Evolutionary conservation across 148 eudicot genomes (phyloP).

Genomic region (Hydrangea macrophylla): DNA sequence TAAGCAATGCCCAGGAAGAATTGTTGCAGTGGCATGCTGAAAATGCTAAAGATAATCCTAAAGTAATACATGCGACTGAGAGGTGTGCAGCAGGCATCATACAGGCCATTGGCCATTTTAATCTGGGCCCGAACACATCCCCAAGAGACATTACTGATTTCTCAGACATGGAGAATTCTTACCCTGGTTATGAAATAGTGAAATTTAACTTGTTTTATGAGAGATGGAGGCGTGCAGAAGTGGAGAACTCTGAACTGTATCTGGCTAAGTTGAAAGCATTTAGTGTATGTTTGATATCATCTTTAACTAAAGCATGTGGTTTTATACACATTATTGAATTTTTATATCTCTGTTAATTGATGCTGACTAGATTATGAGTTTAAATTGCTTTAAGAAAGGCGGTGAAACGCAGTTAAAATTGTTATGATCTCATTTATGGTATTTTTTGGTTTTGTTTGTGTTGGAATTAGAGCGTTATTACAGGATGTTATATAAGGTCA

Average conservation of each 20-base stretch:
- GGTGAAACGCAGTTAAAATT: neutral
- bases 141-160: conserved; percentile 51
- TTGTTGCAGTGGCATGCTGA: conserved; percentile 61
- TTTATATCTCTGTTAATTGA: neutral
- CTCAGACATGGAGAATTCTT: conserved; percentile 32
- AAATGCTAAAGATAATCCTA: conserved; percentile 65
- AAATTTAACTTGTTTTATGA: conserved; percentile 54
- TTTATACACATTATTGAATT: conserved; percentile 1
- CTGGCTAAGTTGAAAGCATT: conserved; percentile 42
- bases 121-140: conserved; percentile 55
- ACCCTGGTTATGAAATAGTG: conserved; percentile 61
- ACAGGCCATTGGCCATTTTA: conserved; percentile 70
- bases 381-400: neutral
- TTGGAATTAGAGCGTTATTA: too few relatives aligned
- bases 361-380: neutral
- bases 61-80: conserved; percentile 61
- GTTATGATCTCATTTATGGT: neutral
- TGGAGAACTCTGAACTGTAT: conserved; percentile 44
- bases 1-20: conserved; percentile 77
- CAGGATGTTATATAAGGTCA: too few relatives aligned
- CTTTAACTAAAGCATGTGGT: neutral
- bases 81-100: conserved; percentile 79
- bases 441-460: neutral
- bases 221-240: conserved; percentile 62
- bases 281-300: conserved; percentile 31